These are phyloP conservation scores for Blumeria graminis DNA, from an alignment of 2,329 filamentous ascomycete genomes.

Conservation along the genomic window DNA sequence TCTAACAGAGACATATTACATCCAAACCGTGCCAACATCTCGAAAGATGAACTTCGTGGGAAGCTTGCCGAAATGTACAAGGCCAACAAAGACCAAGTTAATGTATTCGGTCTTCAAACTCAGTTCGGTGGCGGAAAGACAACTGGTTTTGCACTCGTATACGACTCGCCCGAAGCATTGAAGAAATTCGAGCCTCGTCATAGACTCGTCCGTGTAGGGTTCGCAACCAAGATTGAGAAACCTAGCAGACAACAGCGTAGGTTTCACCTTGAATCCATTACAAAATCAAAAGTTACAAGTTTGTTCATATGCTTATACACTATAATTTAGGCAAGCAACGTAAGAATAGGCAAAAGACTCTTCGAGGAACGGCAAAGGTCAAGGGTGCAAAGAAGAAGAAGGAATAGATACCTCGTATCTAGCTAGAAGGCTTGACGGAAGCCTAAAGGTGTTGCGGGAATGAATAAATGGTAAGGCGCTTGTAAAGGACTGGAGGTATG, in stretches of 20 bases:
- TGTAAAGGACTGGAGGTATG: no score
- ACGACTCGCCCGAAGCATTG: constrained; percentile 93
- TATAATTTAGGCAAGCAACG: constrained; percentile 76
- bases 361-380: constrained; percentile 92
- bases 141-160: constrained; percentile 94
- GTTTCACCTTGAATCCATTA: constrained; percentile 20
- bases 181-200: constrained; percentile 99
- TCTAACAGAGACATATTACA: constrained; percentile 83
- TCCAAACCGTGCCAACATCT: constrained; percentile 93
- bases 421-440: no score
- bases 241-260: constrained; percentile 96
- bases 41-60: constrained; percentile 91
- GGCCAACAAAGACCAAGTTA: constrained; percentile 90
- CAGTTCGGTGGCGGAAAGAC: constrained; percentile 99
- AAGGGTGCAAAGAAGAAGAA: constrained; percentile 92
- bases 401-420: constrained; percentile 21
- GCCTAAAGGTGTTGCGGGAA: no score
- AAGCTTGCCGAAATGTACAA: constrained; percentile 96
- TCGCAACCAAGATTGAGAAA: constrained; percentile 88
- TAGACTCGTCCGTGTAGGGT: constrained; percentile 82
- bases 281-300: not conserved
- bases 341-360: constrained; percentile 99
- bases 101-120: constrained; percentile 93
- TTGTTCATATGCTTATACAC: constrained; percentile 7
- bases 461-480: no score